Percentiles rank a stretch among this genome's conserved stretches.
phyloP scores from a whole-genome alignment of 331 rosid genomes.

The Quercus phellos region DNA sequence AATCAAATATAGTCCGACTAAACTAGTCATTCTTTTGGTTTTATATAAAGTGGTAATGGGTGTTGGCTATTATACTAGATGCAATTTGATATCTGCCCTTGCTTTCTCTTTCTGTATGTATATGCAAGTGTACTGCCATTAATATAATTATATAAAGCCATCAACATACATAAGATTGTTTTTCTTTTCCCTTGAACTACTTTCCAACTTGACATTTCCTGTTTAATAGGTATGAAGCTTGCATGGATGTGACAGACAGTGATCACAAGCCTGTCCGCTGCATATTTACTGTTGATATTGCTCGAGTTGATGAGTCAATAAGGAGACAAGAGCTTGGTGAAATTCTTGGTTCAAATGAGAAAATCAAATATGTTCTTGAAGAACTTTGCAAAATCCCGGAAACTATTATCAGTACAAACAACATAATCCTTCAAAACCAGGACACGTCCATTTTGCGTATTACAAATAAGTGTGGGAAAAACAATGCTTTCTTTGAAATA shows the following conservation, averaged over 20 bases:
- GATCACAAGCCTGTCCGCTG: conserved; percentile 98
- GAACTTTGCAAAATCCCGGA: conserved; percentile 77
- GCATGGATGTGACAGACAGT: conserved; percentile 97
- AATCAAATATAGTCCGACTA: neutral
- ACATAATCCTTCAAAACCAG: conserved; percentile 87
- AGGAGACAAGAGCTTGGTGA: conserved; percentile 90
- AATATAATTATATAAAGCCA: neutral
- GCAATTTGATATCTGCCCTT: neutral
- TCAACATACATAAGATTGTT: neutral
- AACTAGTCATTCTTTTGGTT: neutral
- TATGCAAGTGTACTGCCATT: neutral
- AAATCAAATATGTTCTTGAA: conserved; percentile 46
- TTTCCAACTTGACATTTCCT: conserved; percentile 17
- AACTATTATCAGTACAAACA: conserved; percentile 85
- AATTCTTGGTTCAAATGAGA: conserved; percentile 66
- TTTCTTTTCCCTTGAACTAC: conserved; percentile 2
- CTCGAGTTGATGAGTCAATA: conserved; percentile 86
- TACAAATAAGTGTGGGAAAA: conserved; percentile 63
- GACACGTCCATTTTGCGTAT: conserved; percentile 83
- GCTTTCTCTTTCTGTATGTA: neutral
- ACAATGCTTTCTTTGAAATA: conserved; percentile 64
- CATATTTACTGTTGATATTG: conserved; percentile 72
- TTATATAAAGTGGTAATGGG: neutral
- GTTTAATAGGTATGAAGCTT: conserved; percentile 76
- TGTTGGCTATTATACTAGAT: neutral